Percentiles rank a stretch among this genome's conserved stretches.
Conservation (phyloP, 2,329 filamentous ascomycete species). For the Calonectria pteridis region DNA sequence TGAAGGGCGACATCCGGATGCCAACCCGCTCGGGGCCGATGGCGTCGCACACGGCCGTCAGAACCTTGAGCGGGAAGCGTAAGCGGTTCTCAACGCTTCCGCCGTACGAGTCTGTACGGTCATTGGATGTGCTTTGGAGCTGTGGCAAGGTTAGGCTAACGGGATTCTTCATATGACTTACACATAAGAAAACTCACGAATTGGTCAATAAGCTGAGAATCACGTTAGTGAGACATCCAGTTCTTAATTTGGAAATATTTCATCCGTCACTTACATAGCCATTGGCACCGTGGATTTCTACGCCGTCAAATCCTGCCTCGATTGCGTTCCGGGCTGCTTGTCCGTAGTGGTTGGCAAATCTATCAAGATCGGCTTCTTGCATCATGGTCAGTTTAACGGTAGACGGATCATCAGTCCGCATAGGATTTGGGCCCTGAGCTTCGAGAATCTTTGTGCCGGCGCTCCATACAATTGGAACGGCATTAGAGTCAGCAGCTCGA, state of each 20-base stretch:
- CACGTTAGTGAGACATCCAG: slow-evolving; percentile 10
- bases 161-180: background rate
- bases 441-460: slow-evolving; percentile 33
- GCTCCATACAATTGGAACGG: slow-evolving; percentile 35
- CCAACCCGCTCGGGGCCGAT: slow-evolving; percentile 66
- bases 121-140: slow-evolving; percentile 60
- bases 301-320: slow-evolving; percentile 76
- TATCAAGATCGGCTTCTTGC: slow-evolving; percentile 73
- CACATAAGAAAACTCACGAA: slow-evolving; percentile 56
- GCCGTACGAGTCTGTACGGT: slow-evolving; percentile 65
- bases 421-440: slow-evolving; percentile 15
- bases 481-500: slow-evolving; percentile 36
- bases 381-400: slow-evolving; percentile 60
- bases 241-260: background rate
- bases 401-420: slow-evolving; percentile 22
- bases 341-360: slow-evolving; percentile 70
- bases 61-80: slow-evolving; percentile 62
- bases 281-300: slow-evolving; percentile 72
- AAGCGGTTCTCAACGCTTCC: slow-evolving; percentile 67
- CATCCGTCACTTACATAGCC: slow-evolving; percentile 63
- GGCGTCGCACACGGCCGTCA: slow-evolving; percentile 56
- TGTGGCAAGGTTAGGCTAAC: slow-evolving; percentile 5
- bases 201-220: slow-evolving; percentile 60
- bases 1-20: slow-evolving; percentile 72
- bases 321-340: slow-evolving; percentile 68